These are phyloP conservation scores for Diaporthe humulicola DNA, from an alignment of 2,329 filamentous ascomycete species.

Conservation along the genomic window DNA sequence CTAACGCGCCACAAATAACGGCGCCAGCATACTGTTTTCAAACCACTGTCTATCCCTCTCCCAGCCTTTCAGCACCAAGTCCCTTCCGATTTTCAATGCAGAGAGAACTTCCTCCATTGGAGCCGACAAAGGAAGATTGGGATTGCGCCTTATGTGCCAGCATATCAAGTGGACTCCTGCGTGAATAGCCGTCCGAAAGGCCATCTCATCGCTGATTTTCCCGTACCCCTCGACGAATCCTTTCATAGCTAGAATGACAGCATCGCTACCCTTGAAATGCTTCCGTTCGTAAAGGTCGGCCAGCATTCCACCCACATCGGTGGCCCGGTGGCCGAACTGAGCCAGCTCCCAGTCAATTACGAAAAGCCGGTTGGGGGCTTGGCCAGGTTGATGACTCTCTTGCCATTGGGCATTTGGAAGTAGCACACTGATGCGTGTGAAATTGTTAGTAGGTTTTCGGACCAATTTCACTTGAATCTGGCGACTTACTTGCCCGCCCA, in stretches of 20 bases:
- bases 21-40: constrained; percentile 36
- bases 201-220: constrained; percentile 51
- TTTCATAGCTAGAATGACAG: constrained; percentile 49
- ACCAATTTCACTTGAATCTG: too few relatives aligned
- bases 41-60: constrained; percentile 41
- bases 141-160: constrained; percentile 43
- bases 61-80: constrained; percentile 42
- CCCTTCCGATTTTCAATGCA: constrained; percentile 38
- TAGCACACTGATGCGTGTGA: background rate
- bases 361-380: constrained; percentile 46
- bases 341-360: constrained; percentile 59
- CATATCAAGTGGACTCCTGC: constrained; percentile 55
- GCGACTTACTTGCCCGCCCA: constrained; percentile 57
- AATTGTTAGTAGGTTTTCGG: background rate
- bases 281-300: constrained; percentile 56
- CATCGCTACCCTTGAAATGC: constrained; percentile 50
- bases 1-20: constrained; percentile 24
- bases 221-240: constrained; percentile 54
- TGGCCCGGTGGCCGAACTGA: constrained; percentile 53
- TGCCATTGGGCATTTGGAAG: background rate
- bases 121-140: constrained; percentile 10
- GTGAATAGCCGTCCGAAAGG: constrained; percentile 55
- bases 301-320: constrained; percentile 57
- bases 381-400: background rate
- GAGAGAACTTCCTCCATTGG: constrained; percentile 31